Base-by-base conservation (phyloP, 768 basidiomycete genomes). In the Lentinula aciculospora region DNA sequence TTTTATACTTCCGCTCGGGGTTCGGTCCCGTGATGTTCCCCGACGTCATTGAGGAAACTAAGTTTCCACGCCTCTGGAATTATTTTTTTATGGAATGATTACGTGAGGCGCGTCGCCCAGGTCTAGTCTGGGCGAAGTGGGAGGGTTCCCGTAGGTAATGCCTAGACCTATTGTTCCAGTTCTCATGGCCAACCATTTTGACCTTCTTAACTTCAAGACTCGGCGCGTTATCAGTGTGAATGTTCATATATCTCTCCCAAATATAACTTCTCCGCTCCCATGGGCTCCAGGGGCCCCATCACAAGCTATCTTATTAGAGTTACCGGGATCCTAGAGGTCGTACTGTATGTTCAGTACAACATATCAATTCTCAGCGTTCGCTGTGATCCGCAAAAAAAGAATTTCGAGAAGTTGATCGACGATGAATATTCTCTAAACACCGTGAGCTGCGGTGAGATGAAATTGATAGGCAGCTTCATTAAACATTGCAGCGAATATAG, bases 351-450 rank as follows among this genome's bases (percentile, higher is more conserved):
- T 9, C 42, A 21, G 37, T 25, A 17, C 29, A 29, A 19, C 49
- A 17, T 32, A 50, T 50, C 49, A 50, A 9, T 15, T 39, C 37
- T 39, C 37, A 48, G 27, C 25, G 23, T n/a, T 50, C 49, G 28
- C 19, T 50, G 7, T 53, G 51, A 53, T 53, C 51, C 51, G 51
- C 34, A 25, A 28, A 51, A n/a, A n/a, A 34, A 3, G 31, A 51
- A 44, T 44, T 34, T 32, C 19, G 29, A 53, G 51, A 53, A 53
- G 34, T 39, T 53, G 51, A 53, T 53, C 51, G 51, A 53, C 32
- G 51, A 39, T 19, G 8, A 25, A 7, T 44, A 21, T 44, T 44
- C 21, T 44, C 42, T 23, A 44, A 44, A 19, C 42, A 44, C 21
- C 21, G 21, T 13, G 6, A 23, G 19, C 21, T 25, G 42, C 23